Percentiles rank a stretch among this genome's conserved stretches.
phyloP scores from a whole-genome alignment of 2,329 filamentous ascomycete genomes.

The Sarocladiaceae sp. region DNA sequence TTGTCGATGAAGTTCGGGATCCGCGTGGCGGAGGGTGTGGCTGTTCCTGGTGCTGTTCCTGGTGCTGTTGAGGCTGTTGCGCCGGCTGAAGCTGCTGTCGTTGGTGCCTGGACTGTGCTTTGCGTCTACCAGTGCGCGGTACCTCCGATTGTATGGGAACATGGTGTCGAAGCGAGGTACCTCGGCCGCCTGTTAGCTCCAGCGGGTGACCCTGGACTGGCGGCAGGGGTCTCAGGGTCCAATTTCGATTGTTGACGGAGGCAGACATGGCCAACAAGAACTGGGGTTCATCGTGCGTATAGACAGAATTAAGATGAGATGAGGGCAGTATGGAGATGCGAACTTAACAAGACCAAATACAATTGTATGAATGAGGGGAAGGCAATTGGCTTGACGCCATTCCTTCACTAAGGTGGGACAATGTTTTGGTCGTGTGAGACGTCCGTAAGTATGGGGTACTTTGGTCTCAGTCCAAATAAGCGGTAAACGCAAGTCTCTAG shows the following conservation, averaged over 20 bases:
- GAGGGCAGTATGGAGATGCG: too few species aligned
- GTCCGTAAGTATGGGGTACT: too few species aligned
- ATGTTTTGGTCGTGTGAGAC: too few species aligned
- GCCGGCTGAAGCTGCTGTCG: neutral
- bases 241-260: slow-evolving; percentile 8
- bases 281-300: neutral
- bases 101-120: neutral
- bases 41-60: neutral
- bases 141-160: neutral
- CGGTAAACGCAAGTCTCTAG: too few species aligned
- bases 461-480: too few species aligned
- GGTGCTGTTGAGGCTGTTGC: neutral
- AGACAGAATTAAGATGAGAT: neutral
- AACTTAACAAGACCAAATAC: too few species aligned
- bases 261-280: neutral
- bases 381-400: too few species aligned
- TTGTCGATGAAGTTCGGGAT: neutral
- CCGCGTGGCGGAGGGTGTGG: neutral
- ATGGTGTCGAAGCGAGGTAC: neutral
- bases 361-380: too few species aligned
- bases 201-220: neutral
- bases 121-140: neutral
- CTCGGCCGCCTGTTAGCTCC: neutral
- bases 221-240: slow-evolving; percentile 7
- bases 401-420: too few species aligned